Base-by-base conservation (phyloP, 2,329 filamentous ascomycete genomes). In the Calonectria leucothoes region DNA sequence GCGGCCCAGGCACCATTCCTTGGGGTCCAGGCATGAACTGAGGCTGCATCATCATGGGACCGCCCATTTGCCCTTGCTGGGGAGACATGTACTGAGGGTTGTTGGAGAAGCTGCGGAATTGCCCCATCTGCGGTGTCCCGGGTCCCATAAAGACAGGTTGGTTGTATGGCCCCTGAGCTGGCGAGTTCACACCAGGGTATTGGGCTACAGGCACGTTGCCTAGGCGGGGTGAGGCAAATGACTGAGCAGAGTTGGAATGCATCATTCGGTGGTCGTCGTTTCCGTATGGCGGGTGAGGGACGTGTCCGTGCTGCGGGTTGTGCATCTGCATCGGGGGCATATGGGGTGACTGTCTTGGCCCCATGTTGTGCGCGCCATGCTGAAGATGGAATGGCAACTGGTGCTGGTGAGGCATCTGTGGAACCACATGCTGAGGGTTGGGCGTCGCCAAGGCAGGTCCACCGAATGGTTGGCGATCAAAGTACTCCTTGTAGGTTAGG, bases 241-340 rank as follows among this genome's bases (percentile, higher is more conserved):
- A 95, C 79, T 96, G 95, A 4, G 93, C 93, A 29, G 94, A 95
- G 77, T 93, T 95, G 8, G 93, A 94, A 71, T 94, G 94, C 86
- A 97, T 94, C 94, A 98, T 98, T 66, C 95, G 92, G 81, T 96
- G 94, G 72, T 95, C 94, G 77, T 98, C 96, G 77, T 92, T 93
- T 79, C 93, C 94, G 77, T 93, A 94, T 4, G 91, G 90, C 20
- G 89, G 89, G 66, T 91, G 91, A 51, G 92, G 90, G 7, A 89
- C 90, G 76, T 93, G 93, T 5, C 86, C 88, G 79, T 95, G 94
- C 71, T 94, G 93, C 74, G 93, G 93, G 31, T 89, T 90, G 79
- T 95, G 94, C 84, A 95, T 92, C 80, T 94, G 94, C 82, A 95
- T 94, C 23, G 93, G 92, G 25, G 93, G 92, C 81, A 95, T 94